Base-by-base conservation (phyloP, 495 filamentous ascomycete species). In the Rostrohypoxylon terebratum region DNA sequence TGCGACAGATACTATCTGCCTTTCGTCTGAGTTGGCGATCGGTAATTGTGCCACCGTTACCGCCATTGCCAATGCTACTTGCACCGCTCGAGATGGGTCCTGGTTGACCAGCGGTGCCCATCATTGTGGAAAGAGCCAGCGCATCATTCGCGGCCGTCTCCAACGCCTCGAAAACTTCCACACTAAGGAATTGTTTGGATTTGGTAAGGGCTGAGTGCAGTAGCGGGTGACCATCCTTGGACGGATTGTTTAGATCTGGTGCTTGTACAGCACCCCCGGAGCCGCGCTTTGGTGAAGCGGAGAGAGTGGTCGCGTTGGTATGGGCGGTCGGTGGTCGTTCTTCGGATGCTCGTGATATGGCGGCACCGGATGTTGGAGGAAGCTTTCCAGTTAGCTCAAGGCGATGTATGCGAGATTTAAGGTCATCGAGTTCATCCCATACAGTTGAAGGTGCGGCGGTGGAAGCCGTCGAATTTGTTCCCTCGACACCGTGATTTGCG, bases 371-470 rank as follows among this genome's bases (percentile, higher is more conserved):
- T 10, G 90, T 93, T 0, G 93, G 82, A 1, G 95, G 94, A 11
- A 94, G 81, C 77, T 93, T 97, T 28, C 94, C 94, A 3, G 93
- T 96, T 59, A 95, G 78, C 77, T 99, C 96, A n/a, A 99, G 86
- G 51, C 93, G 93, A 66, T 92, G 90, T 69, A 99, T 97, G 20
- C 96, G 89, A 9, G 93, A 95, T 77, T 98, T 99, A 11, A 99
- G 82, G 60, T 98, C 96, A 72, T 99, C 96, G 18, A 99, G 81
- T 80, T 99, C 96, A 78, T 99, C 96, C 96, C 96, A 99, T 9
- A 99, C 93, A 0, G 93, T 96, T 1, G 96, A 97, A 20, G 94
- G 91, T 8, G 94, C 93, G 1, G 90, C 94, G 0, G 92, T 93
- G 0, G 96, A 98, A 21, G 90, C 83, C 0, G 92, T 94, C 0